Evolutionary conservation across 2,329 filamentous ascomycete genomes (phyloP), one percentile per base, ranked within the genome.

Genomic region (Trichophyton equinum): DNA sequence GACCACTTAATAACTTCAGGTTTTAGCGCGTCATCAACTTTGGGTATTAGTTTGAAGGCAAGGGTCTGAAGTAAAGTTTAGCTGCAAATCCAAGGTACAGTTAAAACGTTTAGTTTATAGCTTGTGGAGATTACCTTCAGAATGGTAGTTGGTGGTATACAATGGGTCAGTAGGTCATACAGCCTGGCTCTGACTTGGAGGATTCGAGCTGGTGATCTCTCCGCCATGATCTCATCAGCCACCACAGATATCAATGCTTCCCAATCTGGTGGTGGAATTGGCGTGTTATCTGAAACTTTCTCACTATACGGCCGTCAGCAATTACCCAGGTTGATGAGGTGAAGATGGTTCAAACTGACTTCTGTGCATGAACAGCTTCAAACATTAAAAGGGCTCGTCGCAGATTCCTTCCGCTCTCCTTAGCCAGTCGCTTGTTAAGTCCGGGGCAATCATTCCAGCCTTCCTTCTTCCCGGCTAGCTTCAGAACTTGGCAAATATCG

Each of bases 91-190:
- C 2, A n/a, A 7, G 40, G 1, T 15, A 18, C 27, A 18, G 3
- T 36, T 13, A 36, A 44, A 44, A 18, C 1, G 8, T 6, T 15
- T 13, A 4, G 0, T 18, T n/a, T 44, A 18, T 15, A 44, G 4
- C 1, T n/a, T 30, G 5, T n/a, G n/a, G 22, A 20, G 33, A 64
- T 47, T 70, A 81, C 80, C 78, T 96, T 96, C 68, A 99, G 81
- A 64, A 99, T 91, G 0, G 88, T 95, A 0, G 92, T 96, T 1
- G 94, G 83, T 13, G 95, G 94, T 70, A 99, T 99, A 74, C 95
- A 99, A 73, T 99, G 94, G 5, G 92, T 95, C 55, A 99, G 81
- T 38, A 99, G 82, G 71, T 99, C 94, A 76, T 99, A 99, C n/a
- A 99, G 82, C 75, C 96, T 95, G 8, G 90, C 85, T 64, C 94